Percentiles rank a stretch among this genome's conserved stretches.
phyloP scores from a whole-genome alignment of 2,329 filamentous ascomycete species.

The Sporothrix euskadiensis region DNA sequence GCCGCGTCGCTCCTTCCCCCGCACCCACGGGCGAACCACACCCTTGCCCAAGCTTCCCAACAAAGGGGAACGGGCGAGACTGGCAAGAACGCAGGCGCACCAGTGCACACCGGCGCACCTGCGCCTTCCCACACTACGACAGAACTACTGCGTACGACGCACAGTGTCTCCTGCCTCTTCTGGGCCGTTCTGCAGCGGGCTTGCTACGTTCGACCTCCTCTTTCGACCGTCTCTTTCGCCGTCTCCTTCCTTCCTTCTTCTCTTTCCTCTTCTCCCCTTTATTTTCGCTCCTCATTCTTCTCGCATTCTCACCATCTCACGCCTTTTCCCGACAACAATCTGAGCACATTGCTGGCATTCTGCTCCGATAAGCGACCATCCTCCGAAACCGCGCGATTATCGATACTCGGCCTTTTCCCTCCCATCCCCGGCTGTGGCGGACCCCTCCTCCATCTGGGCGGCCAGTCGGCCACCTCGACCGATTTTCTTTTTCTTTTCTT shows the following conservation, averaged over 20 bases:
- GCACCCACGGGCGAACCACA: constrained; percentile 18
- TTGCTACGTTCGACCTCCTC: not conserved
- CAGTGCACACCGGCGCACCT: constrained; percentile 14
- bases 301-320: constrained; percentile 1
- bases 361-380: not conserved
- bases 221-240: not conserved
- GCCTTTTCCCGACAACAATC: not conserved
- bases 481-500: not conserved
- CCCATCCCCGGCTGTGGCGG: not conserved
- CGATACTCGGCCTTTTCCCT: not conserved
- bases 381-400: constrained; percentile 14
- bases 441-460: constrained; percentile 1
- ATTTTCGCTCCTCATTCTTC: not conserved
- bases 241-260: not conserved
- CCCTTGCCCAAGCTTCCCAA: constrained; percentile 6
- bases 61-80: not conserved
- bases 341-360: constrained; percentile 11
- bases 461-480: constrained; percentile 26
- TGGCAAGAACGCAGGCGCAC: not conserved
- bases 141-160: constrained; percentile 4
- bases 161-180: constrained; percentile 21
- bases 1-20: constrained; percentile 19
- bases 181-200: not conserved
- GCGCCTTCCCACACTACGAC: constrained; percentile 6
- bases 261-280: not conserved